These are phyloP conservation scores for Wickerhamomyces mucosus DNA, from an alignment of 805 yeast genomes.

Conservation along the genomic window DNA sequence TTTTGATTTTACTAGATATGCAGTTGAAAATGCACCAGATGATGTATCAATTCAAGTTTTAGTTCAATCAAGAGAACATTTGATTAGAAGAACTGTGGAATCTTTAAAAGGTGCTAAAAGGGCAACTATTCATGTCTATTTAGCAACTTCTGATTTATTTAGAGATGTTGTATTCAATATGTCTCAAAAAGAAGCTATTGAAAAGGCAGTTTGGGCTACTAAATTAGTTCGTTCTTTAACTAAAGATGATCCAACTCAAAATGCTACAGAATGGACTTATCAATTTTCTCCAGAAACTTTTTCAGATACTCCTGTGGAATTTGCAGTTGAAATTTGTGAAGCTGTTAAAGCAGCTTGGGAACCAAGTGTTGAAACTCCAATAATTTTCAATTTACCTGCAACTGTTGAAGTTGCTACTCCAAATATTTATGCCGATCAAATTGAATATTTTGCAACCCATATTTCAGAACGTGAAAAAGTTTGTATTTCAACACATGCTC, in stretches of 20 bases:
- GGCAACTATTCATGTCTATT: slow-evolving; percentile 63
- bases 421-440: slow-evolving; percentile 71
- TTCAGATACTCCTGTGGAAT: slow-evolving; percentile 65
- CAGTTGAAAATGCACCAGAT: slow-evolving; percentile 69
- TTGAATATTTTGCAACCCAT: slow-evolving; percentile 61
- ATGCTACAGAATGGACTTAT: slow-evolving; percentile 57
- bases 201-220: slow-evolving; percentile 63
- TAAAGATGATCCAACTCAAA: slow-evolving; percentile 60
- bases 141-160: slow-evolving; percentile 69
- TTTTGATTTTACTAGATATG: slow-evolving; percentile 72
- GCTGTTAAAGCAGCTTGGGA: slow-evolving; percentile 76
- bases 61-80: slow-evolving; percentile 69
- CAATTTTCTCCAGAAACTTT: slow-evolving; percentile 77
- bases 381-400: slow-evolving; percentile 72
- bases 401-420: slow-evolving; percentile 75
- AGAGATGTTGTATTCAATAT: slow-evolving; percentile 69
- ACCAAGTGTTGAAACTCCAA: slow-evolving; percentile 65
- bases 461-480: slow-evolving; percentile 66
- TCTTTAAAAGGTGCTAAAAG: slow-evolving; percentile 62
- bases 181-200: slow-evolving; percentile 59
- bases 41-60: slow-evolving; percentile 68
- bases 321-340: slow-evolving; percentile 68
- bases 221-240: slow-evolving; percentile 58
- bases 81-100: slow-evolving; percentile 67
- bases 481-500: slow-evolving; percentile 63